Evolutionary conservation across 148 eudicot species (phyloP).

Genomic region (Chenopodium berlandieri): DNA sequence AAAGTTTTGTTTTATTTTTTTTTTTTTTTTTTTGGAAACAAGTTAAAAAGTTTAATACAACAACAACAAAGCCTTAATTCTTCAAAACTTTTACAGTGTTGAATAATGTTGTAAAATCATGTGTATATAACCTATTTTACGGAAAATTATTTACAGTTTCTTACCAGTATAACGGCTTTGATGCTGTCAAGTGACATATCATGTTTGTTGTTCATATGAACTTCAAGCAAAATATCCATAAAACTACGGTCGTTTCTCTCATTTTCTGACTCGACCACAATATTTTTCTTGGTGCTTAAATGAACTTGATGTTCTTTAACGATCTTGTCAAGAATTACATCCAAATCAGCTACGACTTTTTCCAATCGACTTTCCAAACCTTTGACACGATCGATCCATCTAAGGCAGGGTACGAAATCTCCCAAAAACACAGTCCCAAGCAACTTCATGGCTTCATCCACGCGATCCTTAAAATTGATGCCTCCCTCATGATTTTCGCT

Average conservation of each 20-base stretch:
- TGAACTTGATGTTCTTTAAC: too few species aligned
- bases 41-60: too few species aligned
- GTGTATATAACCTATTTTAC: too few species aligned
- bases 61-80: too few species aligned
- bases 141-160: neutral
- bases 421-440: slow-evolving; percentile 31
- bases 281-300: too few species aligned
- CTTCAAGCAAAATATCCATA: neutral
- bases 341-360: slow-evolving; percentile 32
- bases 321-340: neutral
- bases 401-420: slow-evolving; percentile 41
- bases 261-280: neutral
- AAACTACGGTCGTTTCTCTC: neutral
- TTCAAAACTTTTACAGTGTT: too few species aligned
- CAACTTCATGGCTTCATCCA: slow-evolving; percentile 14
- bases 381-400: slow-evolving; percentile 31
- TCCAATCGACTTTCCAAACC: slow-evolving; percentile 27
- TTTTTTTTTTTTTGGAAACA: too few species aligned
- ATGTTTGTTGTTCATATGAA: neutral
- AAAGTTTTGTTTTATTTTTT: too few species aligned
- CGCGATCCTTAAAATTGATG: neutral
- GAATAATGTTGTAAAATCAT: too few species aligned
- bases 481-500: neutral
- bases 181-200: neutral
- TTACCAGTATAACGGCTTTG: neutral